phyloP scores from a whole-genome alignment of 2,329 filamentous ascomycete genomes.

The Periconia sp. region DNA sequence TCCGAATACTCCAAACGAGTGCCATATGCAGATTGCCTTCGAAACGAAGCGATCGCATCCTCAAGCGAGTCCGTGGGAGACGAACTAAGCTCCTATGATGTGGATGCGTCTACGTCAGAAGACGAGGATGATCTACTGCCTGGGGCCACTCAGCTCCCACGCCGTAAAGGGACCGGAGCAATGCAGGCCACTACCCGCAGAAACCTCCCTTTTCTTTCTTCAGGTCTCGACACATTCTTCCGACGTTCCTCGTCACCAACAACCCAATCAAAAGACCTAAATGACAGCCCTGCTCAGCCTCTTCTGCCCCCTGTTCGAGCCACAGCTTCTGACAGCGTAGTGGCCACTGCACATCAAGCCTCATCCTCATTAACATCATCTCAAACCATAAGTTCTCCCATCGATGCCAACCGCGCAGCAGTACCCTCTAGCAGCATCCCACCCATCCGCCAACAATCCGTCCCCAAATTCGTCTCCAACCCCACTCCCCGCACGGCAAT shows the following conservation, averaged over 20 bases:
- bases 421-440: conserved; percentile 30
- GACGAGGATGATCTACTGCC: conserved; percentile 26
- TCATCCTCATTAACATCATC: neutral
- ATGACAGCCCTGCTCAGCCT: conserved; percentile 24
- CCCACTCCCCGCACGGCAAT: conserved; percentile 72
- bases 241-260: conserved; percentile 14
- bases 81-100: conserved; percentile 37
- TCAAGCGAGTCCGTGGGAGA: conserved; percentile 35
- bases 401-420: neutral
- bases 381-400: neutral
- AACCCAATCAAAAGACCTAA: conserved; percentile 13
- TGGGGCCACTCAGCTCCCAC: conserved; percentile 9
- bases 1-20: neutral
- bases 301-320: conserved; percentile 26
- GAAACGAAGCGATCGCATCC: conserved; percentile 32
- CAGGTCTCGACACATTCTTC: conserved; percentile 28
- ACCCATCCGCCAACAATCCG: conserved; percentile 58
- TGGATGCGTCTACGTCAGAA: conserved; percentile 26
- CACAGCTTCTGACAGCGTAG: conserved; percentile 30
- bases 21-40: conserved; percentile 10
- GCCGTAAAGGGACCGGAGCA: conserved; percentile 24
- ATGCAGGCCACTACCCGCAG: conserved; percentile 1
- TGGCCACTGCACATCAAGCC: conserved; percentile 6
- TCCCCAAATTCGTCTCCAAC: conserved; percentile 69
- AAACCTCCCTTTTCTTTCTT: conserved; percentile 27